Conservation (phyloP, 768 basidiomycete species). For the Xerocomus potaroensis region DNA sequence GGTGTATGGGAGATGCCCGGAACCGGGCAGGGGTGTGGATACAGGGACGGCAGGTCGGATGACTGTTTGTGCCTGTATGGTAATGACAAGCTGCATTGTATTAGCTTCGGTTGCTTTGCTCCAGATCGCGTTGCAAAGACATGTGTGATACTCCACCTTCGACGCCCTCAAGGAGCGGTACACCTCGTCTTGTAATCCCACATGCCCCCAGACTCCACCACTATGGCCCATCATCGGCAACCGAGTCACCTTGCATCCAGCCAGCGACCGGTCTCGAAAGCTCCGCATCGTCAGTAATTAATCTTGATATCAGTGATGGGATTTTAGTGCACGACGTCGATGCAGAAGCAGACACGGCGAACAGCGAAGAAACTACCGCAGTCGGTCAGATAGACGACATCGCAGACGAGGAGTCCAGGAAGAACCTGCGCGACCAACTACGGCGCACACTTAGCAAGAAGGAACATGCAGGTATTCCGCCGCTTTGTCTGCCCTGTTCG, state of each 20-base stretch:
- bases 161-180: slow-evolving; percentile 35
- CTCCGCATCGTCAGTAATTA: slow-evolving; percentile 67
- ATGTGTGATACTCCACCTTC: slow-evolving; percentile 28
- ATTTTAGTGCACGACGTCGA: slow-evolving; percentile 71
- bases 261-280: slow-evolving; percentile 46
- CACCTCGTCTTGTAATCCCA: slow-evolving; percentile 48
- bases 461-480: slow-evolving; percentile 42
- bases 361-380: slow-evolving; percentile 50
- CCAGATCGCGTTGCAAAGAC: slow-evolving; percentile 11
- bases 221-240: slow-evolving; percentile 36
- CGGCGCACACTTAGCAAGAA: slow-evolving; percentile 58
- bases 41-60: slow-evolving; percentile 46
- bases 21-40: slow-evolving; percentile 75
- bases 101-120: too few species aligned
- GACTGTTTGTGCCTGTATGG: slow-evolving; percentile 17
- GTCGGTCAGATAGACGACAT: slow-evolving; percentile 40
- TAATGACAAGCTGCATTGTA: too few species aligned
- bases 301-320: slow-evolving; percentile 62
- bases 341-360: slow-evolving; percentile 51
- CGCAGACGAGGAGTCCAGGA: slow-evolving; percentile 58
- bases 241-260: slow-evolving; percentile 21
- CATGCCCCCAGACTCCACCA: slow-evolving; percentile 51
- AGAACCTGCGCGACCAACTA: slow-evolving; percentile 64
- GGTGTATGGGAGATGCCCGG: slow-evolving; percentile 70
- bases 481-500: slow-evolving; percentile 4